A percentile compares a stretch with the other conserved stretches of the same genome.
Conservation (phyloP, 768 basidiomycete species). For the Trametes elegans region DNA sequence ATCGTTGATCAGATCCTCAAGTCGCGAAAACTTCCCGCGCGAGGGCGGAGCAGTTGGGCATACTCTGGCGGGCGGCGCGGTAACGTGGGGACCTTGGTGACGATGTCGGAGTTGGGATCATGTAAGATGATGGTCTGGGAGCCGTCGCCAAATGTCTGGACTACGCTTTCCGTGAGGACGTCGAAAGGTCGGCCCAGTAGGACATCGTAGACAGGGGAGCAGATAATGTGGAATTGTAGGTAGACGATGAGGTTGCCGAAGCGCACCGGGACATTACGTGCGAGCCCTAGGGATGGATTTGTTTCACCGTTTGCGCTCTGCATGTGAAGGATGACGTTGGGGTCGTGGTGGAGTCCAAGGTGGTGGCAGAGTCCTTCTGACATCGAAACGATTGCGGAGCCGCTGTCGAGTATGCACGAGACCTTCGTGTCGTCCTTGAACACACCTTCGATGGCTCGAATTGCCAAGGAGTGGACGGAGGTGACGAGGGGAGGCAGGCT, state of each 20-base stretch:
- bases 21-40: conserved; percentile 4
- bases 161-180: neutral
- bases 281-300: conserved; percentile 16
- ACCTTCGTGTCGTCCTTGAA: conserved; percentile 10
- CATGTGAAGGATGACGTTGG: conserved; percentile 10
- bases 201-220: conserved; percentile 9
- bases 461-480: conserved; percentile 12
- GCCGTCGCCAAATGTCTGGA: neutral
- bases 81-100: neutral
- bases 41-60: too few species aligned
- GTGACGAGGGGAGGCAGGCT: conserved; percentile 1
- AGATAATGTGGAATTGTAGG: conserved; percentile 10
- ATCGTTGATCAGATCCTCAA: conserved; percentile 17
- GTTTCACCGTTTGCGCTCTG: conserved; percentile 15
- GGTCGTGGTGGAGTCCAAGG: conserved; percentile 18
- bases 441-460: conserved; percentile 15
- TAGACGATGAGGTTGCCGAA: conserved; percentile 8
- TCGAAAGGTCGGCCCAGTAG: conserved; percentile 13
- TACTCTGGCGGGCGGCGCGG: neutral
- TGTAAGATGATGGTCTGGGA: conserved; percentile 3
- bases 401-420: conserved; percentile 23
- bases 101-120: conserved; percentile 5
- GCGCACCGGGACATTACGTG: conserved; percentile 14
- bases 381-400: conserved; percentile 26
- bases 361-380: conserved; percentile 19